Conservation (phyloP, 1,284 basidiomycete genomes). For the Malassezia equina region DNA sequence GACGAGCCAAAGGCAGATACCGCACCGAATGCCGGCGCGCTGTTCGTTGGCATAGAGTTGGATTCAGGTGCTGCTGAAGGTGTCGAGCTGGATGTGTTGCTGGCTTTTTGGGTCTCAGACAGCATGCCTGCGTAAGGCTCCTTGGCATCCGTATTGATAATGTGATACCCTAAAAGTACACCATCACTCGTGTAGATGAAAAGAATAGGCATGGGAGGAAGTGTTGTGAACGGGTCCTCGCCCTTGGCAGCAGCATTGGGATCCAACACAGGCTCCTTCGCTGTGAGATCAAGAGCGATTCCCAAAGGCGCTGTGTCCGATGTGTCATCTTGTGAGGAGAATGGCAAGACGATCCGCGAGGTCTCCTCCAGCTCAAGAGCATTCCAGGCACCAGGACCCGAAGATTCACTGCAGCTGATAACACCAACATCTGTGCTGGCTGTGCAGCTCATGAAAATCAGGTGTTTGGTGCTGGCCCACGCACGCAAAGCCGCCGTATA, state of each 20-base stretch:
- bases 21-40: constrained; percentile 21
- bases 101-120: not conserved
- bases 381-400: constrained; percentile 56
- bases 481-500: constrained; percentile 54
- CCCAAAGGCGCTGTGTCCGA: constrained; percentile 64
- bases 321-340: constrained; percentile 56
- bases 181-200: constrained; percentile 71
- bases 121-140: constrained; percentile 51
- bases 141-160: constrained; percentile 56
- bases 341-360: constrained; percentile 59
- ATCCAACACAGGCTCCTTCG: constrained; percentile 53
- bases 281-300: constrained; percentile 62
- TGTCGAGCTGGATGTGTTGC: not conserved
- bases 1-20: constrained; percentile 31
- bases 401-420: constrained; percentile 51
- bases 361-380: constrained; percentile 66
- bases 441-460: constrained; percentile 63
- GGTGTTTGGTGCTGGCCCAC: constrained; percentile 59
- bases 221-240: constrained; percentile 49
- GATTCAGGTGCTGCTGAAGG: not conserved
- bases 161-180: constrained; percentile 64
- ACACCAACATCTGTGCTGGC: constrained; percentile 67
- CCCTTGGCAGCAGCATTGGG: constrained; percentile 54
- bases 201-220: constrained; percentile 57
- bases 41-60: not conserved